A percentile compares a stretch with the other conserved stretches of the same genome.
These are phyloP conservation scores for Coprinellus micaceus DNA, from an alignment of 768 basidiomycete genomes.

Conservation along the genomic window DNA sequence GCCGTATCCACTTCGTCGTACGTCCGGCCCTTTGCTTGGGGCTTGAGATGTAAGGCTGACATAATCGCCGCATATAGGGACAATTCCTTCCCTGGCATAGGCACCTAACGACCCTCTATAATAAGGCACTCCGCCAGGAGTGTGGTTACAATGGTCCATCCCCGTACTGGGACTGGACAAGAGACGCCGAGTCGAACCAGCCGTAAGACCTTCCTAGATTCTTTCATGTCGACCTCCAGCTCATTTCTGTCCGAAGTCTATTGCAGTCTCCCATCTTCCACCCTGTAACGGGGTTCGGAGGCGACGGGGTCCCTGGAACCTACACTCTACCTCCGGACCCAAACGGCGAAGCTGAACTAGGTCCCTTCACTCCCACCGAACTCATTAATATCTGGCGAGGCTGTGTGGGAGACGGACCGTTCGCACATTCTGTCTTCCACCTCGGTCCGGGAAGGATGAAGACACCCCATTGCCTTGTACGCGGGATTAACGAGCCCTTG, in stretches of 20 bases:
- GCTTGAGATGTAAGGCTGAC: background rate
- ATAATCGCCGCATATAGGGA: slow-evolving; percentile 15
- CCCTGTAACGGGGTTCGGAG: slow-evolving; percentile 4
- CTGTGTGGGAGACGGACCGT: slow-evolving; percentile 5
- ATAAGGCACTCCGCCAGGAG: slow-evolving; percentile 20
- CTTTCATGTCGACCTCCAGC: background rate
- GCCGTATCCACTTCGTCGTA: slow-evolving; percentile 22
- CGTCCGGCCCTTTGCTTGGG: background rate
- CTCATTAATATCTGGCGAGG: slow-evolving; percentile 1
- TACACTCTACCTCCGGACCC: slow-evolving; percentile 8
- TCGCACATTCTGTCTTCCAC: slow-evolving; percentile 1
- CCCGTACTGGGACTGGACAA: slow-evolving; percentile 6
- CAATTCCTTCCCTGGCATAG: slow-evolving; percentile 27
- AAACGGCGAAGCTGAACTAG: background rate
- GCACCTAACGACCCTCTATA: slow-evolving; percentile 19
- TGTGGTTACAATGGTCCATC: slow-evolving; percentile 24
- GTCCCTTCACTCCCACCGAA: background rate
- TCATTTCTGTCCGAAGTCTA: background rate
- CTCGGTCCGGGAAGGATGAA: slow-evolving; percentile 1
- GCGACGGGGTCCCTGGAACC: slow-evolving; percentile 5
- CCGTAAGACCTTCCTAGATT: background rate
- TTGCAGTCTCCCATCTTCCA: slow-evolving; percentile 5
- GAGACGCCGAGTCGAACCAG: background rate
- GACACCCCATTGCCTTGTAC: slow-evolving; percentile 1
- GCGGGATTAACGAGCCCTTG: background rate